Evolutionary conservation across 805 yeast genomes (phyloP), one percentile per base, ranked within the genome.

Genomic region (Kluyveromyces wickerhamii): DNA sequence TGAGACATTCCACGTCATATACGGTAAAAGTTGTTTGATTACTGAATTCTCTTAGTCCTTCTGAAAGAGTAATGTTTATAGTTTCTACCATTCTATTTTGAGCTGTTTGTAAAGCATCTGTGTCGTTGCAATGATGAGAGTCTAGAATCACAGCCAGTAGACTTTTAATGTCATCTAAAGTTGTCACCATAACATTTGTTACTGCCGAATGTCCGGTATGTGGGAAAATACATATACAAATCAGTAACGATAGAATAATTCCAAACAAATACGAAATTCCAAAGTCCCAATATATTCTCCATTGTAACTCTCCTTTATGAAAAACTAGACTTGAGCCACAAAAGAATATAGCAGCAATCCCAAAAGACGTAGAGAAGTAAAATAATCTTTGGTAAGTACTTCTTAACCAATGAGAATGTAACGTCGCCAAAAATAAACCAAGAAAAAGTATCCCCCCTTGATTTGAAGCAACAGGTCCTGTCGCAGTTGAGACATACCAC

Each of bases 221-320:
- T 5, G 76, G 74, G 34, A 54, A 59, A 12, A 66, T 42, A 4
- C 49, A 3, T 4, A 59, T 23, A 27, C 67, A 62, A 2, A 63
- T 56, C 1, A 57, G 16, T 9, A 67, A 36, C 0, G 70, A 60
- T 1, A 67, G 33, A 11, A 63, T 21, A 3, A 67, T 36, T 2
- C 75, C 76, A 43, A 68, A 65, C 0, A 63, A 38, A 38, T 65
- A 68, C 0, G 75, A 71, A 6, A 70, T 55, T 4, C 63, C 63
- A 40, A 67, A 60, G 33, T 68, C 60, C 66, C 69, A 60, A 32
- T 48, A 50, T 36, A 52, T 34, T 17, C 43, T 42, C 68, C 69
- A 63, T n/a, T 54, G 34, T 24, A 52, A 41, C 2, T 40, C 37
- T 10, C 39, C 18, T 24, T 40, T 40, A 6, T 47, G 37, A 15